A percentile compares a stretch with the other conserved stretches of the same genome.
Evolutionary conservation across 148 eudicot genomes (phyloP).

Genomic region (Silene conica): DNA sequence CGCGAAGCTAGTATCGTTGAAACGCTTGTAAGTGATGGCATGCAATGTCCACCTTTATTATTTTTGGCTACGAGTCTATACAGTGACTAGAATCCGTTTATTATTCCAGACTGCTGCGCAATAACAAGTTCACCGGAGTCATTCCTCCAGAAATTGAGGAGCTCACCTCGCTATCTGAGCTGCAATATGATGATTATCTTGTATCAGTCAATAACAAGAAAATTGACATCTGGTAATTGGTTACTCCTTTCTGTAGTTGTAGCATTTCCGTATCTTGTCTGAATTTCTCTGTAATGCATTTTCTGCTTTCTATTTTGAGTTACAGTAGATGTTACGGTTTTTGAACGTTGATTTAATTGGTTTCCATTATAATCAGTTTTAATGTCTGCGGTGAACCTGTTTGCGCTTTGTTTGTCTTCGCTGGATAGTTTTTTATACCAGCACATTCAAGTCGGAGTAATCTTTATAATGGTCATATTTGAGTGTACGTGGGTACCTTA

Average conservation of each 20-base stretch:
- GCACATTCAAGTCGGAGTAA: too few relatives aligned
- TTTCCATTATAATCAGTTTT: too few relatives aligned
- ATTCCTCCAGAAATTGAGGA: slow-evolving; percentile 56
- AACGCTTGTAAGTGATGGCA: slow-evolving; percentile 56
- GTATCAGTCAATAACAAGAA: slow-evolving; percentile 46
- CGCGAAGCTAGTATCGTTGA: slow-evolving; percentile 48
- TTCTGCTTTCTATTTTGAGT: not conserved
- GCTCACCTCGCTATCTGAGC: slow-evolving; percentile 49
- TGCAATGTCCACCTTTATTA: not conserved
- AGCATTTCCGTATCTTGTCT: slow-evolving; percentile 4
- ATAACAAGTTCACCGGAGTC: slow-evolving; percentile 62
- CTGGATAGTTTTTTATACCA: too few relatives aligned
- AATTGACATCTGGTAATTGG: slow-evolving; percentile 48
- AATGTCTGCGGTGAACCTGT: too few relatives aligned
- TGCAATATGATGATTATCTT: slow-evolving; percentile 57
- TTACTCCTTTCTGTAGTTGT: not conserved
- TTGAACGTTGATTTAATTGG: too few relatives aligned
- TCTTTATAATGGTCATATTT: too few relatives aligned
- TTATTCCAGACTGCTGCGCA: slow-evolving; percentile 57
- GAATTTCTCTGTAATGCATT: not conserved
- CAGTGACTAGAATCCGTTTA: slow-evolving; percentile 5
- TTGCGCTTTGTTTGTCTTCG: too few relatives aligned
- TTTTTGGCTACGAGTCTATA: not conserved
- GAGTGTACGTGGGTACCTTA: too few relatives aligned
- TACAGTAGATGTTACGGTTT: too few relatives aligned